Conservation (phyloP, 768 basidiomycete genomes). For the Mrakia blollopis region DNA sequence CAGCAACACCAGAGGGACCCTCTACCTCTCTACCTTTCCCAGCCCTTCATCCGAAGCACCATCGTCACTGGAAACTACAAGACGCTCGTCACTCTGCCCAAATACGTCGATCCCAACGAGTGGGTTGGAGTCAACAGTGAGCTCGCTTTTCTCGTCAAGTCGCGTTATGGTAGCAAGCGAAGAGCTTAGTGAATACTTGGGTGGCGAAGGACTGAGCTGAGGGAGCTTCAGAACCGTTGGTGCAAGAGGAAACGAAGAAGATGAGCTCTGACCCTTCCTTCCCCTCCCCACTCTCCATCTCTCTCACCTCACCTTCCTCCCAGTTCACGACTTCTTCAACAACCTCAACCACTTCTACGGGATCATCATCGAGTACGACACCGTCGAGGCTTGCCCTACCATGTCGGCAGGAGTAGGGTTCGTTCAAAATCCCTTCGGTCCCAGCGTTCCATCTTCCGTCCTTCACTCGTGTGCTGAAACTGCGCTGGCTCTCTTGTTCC, state of each 20-base stretch:
- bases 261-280: conserved; percentile 14
- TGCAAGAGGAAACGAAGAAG: neutral
- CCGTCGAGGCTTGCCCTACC: conserved; percentile 77
- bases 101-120: conserved; percentile 91
- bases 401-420: conserved; percentile 87
- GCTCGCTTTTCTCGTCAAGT: conserved; percentile 38
- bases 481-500: neutral
- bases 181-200: neutral
- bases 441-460: neutral
- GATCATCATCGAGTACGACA: conserved; percentile 86
- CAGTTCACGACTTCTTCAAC: conserved; percentile 96
- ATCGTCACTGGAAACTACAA: conserved; percentile 98
- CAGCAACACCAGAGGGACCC: conserved; percentile 24
- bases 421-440: conserved; percentile 40
- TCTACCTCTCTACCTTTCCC: conserved; percentile 69
- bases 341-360: conserved; percentile 97
- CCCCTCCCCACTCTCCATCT: neutral
- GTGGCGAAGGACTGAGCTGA: neutral
- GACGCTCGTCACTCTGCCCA: conserved; percentile 92
- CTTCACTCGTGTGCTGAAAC: neutral
- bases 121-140: conserved; percentile 93
- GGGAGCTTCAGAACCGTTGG: neutral
- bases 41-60: conserved; percentile 90
- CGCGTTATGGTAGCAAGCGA: neutral
- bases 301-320: neutral